Evolutionary conservation across 2,329 filamentous ascomycete genomes (phyloP).

Genomic region (Hypomyces perniciosus): DNA sequence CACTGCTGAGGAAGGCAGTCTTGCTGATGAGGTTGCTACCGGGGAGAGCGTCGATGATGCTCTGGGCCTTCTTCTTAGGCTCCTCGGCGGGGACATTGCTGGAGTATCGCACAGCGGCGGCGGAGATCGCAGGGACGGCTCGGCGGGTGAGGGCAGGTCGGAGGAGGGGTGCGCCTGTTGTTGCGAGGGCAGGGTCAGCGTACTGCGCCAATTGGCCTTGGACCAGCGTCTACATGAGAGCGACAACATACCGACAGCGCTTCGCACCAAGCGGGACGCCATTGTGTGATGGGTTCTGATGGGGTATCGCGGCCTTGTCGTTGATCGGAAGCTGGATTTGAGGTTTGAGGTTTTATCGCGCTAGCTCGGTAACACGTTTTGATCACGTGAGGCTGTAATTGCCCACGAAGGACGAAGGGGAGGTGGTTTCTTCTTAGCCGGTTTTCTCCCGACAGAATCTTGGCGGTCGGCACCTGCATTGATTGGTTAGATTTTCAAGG

Average conservation of each 20-base stretch:
- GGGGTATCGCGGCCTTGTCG: constrained; percentile 42
- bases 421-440: constrained; percentile 20
- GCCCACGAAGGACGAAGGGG: background rate
- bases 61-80: constrained; percentile 95
- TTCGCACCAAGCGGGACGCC: constrained; percentile 96
- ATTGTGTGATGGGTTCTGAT: constrained; percentile 66
- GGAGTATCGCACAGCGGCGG: constrained; percentile 60
- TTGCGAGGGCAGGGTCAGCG: constrained; percentile 23
- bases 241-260: constrained; percentile 74
- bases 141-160: constrained; percentile 74
- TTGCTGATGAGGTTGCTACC: constrained; percentile 91
- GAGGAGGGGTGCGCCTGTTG: constrained; percentile 79
- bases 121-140: constrained; percentile 66
- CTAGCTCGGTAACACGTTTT: constrained; percentile 33
- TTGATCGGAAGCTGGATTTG: constrained; percentile 39
- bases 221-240: constrained; percentile 14
- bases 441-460: constrained; percentile 18
- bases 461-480: constrained; percentile 8
- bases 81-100: constrained; percentile 79
- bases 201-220: constrained; percentile 24
- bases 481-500: constrained; percentile 26
- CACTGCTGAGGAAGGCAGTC: constrained; percentile 92
- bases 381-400: constrained; percentile 30
- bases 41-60: constrained; percentile 86
- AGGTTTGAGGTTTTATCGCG: constrained; percentile 47